Evolutionary conservation across 352 stramenopile species (phyloP), one percentile per base, ranked within the genome.

Genomic region (Aphanomyces stellatus): DNA sequence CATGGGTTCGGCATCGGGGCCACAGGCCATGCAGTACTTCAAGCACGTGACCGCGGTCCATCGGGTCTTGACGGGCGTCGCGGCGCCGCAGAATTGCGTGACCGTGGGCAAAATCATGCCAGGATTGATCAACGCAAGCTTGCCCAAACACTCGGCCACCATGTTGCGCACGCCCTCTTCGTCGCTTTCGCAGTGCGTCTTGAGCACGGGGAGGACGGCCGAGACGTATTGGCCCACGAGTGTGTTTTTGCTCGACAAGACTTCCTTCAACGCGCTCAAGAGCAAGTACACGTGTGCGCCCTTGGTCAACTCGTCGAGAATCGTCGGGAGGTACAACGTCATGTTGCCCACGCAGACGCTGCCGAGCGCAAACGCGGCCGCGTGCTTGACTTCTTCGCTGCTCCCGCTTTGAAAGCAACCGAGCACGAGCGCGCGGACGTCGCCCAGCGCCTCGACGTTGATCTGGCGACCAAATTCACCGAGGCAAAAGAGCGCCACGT

Each of bases 121-220:
- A 13, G 87, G 89, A 55, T 98, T 80, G 25, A 98, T 90, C 56
- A 93, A 90, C 27, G 90, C 85, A 41, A 99, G 81, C 48, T 95
- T 97, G 55, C 97, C 97, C 22, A 99, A 72, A 74, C 97, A 99
- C 76, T 98, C 96, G 5, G 96, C 95, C 24, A 99, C 96, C 89
- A 99, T 98, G 57, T 97, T 98, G 37, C 96, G 86, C 48, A 99
- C 90, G 22, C 93, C 91, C 79, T 99, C 96, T 76, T 99, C 95
- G 28, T 96, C 77, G 65, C 87, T 90, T 30, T 89, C 78, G 64
- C 88, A 98, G 71, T 98, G 88, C 24, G 84, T 88, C 55, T 96
- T 81, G 17, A 99, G 77, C 57, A 98, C 90, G n/a, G 90, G 91
- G 25, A 99, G 72, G 43, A 99, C 91, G 64, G 79, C 80, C 30